phyloP scores from a whole-genome alignment of 2,329 filamentous ascomycete genomes.

The Geoglossum cookeanum region DNA sequence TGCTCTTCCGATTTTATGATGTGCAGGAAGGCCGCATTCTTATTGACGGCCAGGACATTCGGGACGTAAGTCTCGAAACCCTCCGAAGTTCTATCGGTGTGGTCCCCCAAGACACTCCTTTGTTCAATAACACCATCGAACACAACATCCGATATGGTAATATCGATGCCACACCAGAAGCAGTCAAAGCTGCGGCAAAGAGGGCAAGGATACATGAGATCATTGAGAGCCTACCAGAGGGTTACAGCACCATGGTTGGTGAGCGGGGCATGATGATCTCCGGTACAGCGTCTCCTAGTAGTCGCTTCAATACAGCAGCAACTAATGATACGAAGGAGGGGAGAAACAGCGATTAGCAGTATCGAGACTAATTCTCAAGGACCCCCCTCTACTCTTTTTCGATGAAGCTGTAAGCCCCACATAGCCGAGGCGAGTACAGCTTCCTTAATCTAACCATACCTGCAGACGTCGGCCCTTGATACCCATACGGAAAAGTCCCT shows the following conservation, averaged over 20 bases:
- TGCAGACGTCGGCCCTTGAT: conserved; percentile 62
- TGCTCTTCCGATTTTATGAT: conserved; percentile 92
- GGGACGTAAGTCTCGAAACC: conserved; percentile 63
- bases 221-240: conserved; percentile 62
- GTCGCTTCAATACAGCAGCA: background rate
- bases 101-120: conserved; percentile 86
- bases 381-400: conserved; percentile 80
- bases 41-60: conserved; percentile 85
- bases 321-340: conserved; percentile 29
- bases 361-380: conserved; percentile 66
- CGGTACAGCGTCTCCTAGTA: conserved; percentile 19
- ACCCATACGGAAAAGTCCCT: conserved; percentile 86
- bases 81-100: conserved; percentile 77
- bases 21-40: conserved; percentile 67
- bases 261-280: conserved; percentile 95
- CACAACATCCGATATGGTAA: conserved; percentile 92
- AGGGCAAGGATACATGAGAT: conserved; percentile 73
- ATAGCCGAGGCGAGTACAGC: background rate
- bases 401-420: conserved; percentile 52
- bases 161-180: conserved; percentile 52
- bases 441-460: background rate
- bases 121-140: conserved; percentile 92
- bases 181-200: conserved; percentile 58
- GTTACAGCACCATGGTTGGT: conserved; percentile 78
- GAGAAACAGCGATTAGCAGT: conserved; percentile 87